These are phyloP conservation scores for Mallotus japonicus DNA, from an alignment of 441 rosid species.

Conservation along the genomic window DNA sequence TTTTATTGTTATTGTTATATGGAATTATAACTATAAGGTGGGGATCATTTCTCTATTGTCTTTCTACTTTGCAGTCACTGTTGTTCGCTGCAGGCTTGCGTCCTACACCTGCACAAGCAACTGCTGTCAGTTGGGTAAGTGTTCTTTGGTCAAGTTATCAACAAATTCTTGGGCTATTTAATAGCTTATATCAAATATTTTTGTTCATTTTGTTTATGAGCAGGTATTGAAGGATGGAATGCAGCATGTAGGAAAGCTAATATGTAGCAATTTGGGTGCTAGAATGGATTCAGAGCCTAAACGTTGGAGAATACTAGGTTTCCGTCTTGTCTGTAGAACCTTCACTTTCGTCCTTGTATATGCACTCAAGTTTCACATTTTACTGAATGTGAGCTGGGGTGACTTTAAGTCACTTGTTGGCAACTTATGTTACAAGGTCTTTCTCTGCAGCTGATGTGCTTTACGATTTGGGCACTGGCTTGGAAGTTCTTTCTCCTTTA, in stretches of 20 bases:
- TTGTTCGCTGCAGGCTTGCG: conserved; percentile 98
- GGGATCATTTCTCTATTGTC: conserved; percentile 32
- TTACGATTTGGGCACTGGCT: conserved; percentile 85
- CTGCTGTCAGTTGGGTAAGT: conserved; percentile 97
- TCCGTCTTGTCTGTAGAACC: conserved; percentile 13
- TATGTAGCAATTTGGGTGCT: conserved; percentile 93
- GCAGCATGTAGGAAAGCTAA: conserved; percentile 92
- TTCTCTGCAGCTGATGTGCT: conserved; percentile 81
- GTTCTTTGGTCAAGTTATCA: conserved; percentile 3
- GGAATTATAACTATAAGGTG: conserved; percentile 7
- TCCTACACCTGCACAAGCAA: conserved; percentile 94
- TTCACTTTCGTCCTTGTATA: not conserved
- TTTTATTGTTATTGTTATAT: no score
- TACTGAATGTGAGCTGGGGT: conserved; percentile 14
- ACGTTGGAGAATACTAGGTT: conserved; percentile 90
- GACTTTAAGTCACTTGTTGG: conserved; percentile 1
- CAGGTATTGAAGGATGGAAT: conserved; percentile 95
- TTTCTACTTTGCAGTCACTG: conserved; percentile 76
- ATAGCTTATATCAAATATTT: conserved; percentile 3
- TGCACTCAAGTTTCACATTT: conserved; percentile 1
- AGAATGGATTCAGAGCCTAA: conserved; percentile 99
- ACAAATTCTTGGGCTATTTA: not conserved
- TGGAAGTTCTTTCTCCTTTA: conserved; percentile 87
- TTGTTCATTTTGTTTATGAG: conserved; percentile 19
- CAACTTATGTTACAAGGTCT: conserved; percentile 9